Percentiles rank a stretch among this genome's conserved stretches.
phyloP scores from a whole-genome alignment of 163 green algal genomes.

The Prototheca wickerhamii region DNA sequence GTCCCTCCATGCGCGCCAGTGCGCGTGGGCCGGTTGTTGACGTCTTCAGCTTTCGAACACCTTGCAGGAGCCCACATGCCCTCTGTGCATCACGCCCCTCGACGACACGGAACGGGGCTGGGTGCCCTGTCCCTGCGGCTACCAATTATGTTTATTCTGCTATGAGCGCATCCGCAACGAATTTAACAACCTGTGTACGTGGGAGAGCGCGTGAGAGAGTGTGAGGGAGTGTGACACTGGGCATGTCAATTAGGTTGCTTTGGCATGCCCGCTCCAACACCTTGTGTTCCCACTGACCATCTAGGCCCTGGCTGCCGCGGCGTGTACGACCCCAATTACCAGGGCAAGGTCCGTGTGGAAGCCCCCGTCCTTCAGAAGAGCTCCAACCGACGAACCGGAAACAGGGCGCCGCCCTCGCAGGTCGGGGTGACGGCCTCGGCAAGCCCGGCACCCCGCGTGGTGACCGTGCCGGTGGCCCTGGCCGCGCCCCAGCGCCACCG shows the following conservation, averaged over 20 bases:
- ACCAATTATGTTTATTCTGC: conserved; percentile 33
- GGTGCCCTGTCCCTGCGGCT: conserved; percentile 21
- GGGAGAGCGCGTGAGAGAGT: background rate
- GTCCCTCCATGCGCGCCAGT: too few relatives aligned
- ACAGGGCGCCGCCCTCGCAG: too few relatives aligned
- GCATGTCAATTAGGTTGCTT: too few relatives aligned
- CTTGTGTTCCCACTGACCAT: background rate
- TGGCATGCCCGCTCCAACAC: too few relatives aligned
- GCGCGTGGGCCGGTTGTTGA: too few relatives aligned
- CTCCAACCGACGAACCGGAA: too few relatives aligned
- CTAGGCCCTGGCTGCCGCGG: conserved; percentile 20
- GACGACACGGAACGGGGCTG: conserved; percentile 20
- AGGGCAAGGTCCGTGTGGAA: conserved; percentile 15
- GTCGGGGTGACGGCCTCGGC: too few relatives aligned
- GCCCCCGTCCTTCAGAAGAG: too few relatives aligned
- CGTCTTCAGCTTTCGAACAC: background rate
- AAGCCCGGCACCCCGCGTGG: too few relatives aligned
- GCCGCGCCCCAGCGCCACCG: background rate
- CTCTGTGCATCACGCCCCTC: conserved; percentile 21
- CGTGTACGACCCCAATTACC: conserved; percentile 16
- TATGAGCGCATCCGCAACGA: conserved; percentile 22
- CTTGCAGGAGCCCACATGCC: background rate
- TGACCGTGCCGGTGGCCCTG: background rate
- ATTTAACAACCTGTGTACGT: conserved; percentile 22
- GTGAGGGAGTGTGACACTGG: too few relatives aligned